These are phyloP conservation scores for Bryum argenteum DNA, from an alignment of 225 moss, liverwort and hornwort genomes.

Conservation along the genomic window DNA sequence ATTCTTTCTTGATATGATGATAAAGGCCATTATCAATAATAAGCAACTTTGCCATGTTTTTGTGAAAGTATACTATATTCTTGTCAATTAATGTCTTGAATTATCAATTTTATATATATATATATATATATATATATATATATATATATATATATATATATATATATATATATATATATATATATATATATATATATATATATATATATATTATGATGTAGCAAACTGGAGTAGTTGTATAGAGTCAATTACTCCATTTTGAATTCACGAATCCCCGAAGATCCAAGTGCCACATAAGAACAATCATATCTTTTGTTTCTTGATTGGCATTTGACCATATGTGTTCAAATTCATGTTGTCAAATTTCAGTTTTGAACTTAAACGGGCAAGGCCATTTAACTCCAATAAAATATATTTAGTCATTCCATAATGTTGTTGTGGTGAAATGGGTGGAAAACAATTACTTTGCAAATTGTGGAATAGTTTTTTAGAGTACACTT, in stretches of 20 bases:
- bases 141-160: no score
- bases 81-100: no score
- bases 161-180: no score
- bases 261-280: background rate
- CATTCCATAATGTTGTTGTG: no score
- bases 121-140: no score
- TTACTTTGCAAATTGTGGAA: background rate
- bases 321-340: background rate
- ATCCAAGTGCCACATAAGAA: background rate
- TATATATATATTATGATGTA: background rate
- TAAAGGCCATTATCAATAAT: no score
- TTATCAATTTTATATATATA: no score
- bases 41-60: no score
- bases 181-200: no score
- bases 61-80: no score
- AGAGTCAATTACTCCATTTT: background rate
- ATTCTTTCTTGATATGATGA: no score
- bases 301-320: background rate
- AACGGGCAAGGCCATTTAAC: background rate
- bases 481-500: background rate
- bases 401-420: background rate
- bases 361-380: background rate
- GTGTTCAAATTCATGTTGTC: background rate
- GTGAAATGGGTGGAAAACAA: background rate
- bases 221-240: background rate